These are phyloP conservation scores for Lepidium sativum DNA, from an alignment of 345 rosid genomes.

Conservation along the genomic window DNA sequence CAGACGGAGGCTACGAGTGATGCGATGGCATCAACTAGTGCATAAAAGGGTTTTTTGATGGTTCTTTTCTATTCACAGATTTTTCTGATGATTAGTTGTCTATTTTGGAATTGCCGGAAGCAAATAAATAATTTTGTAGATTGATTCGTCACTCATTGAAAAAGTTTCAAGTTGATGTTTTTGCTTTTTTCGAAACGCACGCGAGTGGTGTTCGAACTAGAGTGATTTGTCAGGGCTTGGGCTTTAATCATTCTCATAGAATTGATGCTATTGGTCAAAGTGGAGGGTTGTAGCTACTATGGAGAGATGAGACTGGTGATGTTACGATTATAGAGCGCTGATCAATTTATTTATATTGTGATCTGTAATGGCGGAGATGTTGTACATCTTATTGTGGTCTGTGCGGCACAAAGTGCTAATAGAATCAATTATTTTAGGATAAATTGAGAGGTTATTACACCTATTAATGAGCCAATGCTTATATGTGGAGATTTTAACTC, in stretches of 20 bases:
- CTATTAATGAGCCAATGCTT: background rate
- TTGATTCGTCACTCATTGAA: background rate
- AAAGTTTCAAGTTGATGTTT: background rate
- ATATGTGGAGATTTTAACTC: background rate
- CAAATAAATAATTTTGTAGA: no score
- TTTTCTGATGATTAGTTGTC: no score
- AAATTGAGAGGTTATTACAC: background rate
- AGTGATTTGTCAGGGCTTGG: background rate
- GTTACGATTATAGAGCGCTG: background rate
- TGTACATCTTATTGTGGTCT: background rate
- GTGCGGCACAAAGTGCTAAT: background rate
- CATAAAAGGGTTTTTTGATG: no score
- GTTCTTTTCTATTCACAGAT: no score
- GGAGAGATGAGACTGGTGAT: background rate
- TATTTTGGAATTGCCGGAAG: no score
- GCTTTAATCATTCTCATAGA: background rate
- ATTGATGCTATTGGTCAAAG: background rate
- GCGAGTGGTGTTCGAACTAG: background rate
- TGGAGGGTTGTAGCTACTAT: background rate
- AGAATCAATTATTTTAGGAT: background rate
- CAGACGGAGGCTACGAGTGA: no score
- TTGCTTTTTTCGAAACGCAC: background rate
- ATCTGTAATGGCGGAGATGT: background rate
- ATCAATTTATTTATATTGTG: background rate
- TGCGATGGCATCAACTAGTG: no score